Evolutionary conservation across 768 basidiomycete species (phyloP).

Genomic region (Podaxis sp.): DNA sequence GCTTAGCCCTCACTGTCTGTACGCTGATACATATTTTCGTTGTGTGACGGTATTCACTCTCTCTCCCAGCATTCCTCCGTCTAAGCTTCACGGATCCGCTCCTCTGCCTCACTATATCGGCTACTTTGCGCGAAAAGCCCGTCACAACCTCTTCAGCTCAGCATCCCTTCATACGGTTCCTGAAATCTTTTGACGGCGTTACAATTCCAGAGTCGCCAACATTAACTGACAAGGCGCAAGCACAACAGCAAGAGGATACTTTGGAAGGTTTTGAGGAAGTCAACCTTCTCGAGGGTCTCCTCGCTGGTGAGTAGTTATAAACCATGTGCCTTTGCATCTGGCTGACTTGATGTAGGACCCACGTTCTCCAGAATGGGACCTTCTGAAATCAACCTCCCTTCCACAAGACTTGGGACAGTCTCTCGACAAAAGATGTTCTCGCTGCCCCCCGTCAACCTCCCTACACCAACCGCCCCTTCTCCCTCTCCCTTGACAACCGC

Average conservation of each 20-base stretch:
- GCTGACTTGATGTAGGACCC: slow-evolving; percentile 36
- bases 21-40: slow-evolving; percentile 30
- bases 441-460: slow-evolving; percentile 48
- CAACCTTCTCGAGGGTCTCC: slow-evolving; percentile 57
- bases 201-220: slow-evolving; percentile 37
- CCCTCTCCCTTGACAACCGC: slow-evolving; percentile 51
- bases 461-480: slow-evolving; percentile 41
- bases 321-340: background rate
- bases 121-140: slow-evolving; percentile 85
- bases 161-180: slow-evolving; percentile 43
- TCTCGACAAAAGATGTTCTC: slow-evolving; percentile 70
- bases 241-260: slow-evolving; percentile 50
- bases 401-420: slow-evolving; percentile 66
- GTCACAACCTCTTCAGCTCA: slow-evolving; percentile 39
- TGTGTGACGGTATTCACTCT: slow-evolving; percentile 8
- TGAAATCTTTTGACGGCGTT: slow-evolving; percentile 33
- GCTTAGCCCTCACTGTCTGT: slow-evolving; percentile 79
- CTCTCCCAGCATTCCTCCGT: slow-evolving; percentile 63
- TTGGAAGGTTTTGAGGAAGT: slow-evolving; percentile 54
- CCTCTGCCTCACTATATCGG: slow-evolving; percentile 79
- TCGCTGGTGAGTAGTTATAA: slow-evolving; percentile 45
- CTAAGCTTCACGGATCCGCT: slow-evolving; percentile 72
- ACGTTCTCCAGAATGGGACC: slow-evolving; percentile 36
- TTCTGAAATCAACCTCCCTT: slow-evolving; percentile 53
- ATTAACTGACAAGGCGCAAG: slow-evolving; percentile 29